Conservation (phyloP, 768 basidiomycete species). For the Suillus discolor region DNA sequence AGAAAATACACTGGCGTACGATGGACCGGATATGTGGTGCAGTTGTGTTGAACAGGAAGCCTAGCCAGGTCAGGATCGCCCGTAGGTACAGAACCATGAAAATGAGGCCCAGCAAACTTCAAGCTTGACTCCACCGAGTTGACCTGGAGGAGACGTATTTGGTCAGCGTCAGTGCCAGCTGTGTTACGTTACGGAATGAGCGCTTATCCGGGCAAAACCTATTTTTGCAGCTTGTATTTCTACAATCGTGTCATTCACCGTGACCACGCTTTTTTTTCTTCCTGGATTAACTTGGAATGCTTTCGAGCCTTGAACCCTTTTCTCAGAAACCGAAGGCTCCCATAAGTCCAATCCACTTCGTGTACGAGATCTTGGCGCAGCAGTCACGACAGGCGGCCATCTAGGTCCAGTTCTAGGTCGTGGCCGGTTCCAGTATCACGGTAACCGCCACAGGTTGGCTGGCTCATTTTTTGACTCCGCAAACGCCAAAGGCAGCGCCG, state of each 20-base stretch:
- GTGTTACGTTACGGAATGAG: not conserved
- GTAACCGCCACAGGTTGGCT: too few relatives aligned
- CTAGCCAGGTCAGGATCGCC: not conserved
- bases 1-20: not conserved
- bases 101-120: not conserved
- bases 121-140: not conserved
- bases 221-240: not conserved
- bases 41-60: conserved; percentile 1
- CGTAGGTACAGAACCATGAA: not conserved
- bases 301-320: too few relatives aligned
- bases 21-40: not conserved
- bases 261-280: not conserved
- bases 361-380: too few relatives aligned
- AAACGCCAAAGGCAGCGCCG: too few relatives aligned
- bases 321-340: too few relatives aligned
- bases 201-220: not conserved
- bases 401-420: too few relatives aligned
- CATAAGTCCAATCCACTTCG: too few relatives aligned
- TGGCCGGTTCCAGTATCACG: too few relatives aligned
- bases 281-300: too few relatives aligned
- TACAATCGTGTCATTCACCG: not conserved
- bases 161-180: not conserved
- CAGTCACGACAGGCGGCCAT: too few relatives aligned
- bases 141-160: not conserved
- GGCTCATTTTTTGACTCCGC: too few relatives aligned